Conservation (phyloP, 2,329 filamentous ascomycete genomes). For the Cryphonectria japonica region DNA sequence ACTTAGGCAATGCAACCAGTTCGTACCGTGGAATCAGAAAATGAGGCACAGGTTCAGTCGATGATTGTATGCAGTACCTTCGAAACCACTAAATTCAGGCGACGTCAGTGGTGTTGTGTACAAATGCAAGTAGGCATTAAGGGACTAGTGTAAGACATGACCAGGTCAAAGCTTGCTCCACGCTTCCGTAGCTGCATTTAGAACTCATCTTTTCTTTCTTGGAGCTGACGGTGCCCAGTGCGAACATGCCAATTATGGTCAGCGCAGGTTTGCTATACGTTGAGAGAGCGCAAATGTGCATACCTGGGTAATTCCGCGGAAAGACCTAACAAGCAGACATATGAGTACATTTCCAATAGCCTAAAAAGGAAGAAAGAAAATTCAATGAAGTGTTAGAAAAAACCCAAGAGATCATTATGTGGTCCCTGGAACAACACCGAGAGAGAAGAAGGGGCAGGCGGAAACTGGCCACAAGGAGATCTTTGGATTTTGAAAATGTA, state of each 20-base stretch:
- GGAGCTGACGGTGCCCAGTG: not conserved
- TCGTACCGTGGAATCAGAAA: not conserved
- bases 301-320: not conserved
- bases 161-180: not conserved
- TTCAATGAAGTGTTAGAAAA: not conserved
- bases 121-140: not conserved
- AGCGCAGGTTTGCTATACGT: not conserved
- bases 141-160: not conserved
- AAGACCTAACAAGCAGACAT: not conserved
- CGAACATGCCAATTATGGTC: not conserved
- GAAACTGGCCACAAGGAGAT: not conserved
- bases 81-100: not conserved
- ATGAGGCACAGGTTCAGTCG: not conserved
- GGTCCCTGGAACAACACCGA: not conserved
- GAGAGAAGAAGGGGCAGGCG: slow-evolving; percentile 9
- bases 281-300: not conserved
- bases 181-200: slow-evolving; percentile 2
- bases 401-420: not conserved
- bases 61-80: not conserved
- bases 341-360: not conserved
- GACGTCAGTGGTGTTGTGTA: not conserved
- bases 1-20: not conserved
- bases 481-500: too few species aligned
- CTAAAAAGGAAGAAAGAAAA: not conserved
- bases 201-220: not conserved